Conservation (phyloP, 1,139 yeast species). For the Tardiomyces depauwii region DNA sequence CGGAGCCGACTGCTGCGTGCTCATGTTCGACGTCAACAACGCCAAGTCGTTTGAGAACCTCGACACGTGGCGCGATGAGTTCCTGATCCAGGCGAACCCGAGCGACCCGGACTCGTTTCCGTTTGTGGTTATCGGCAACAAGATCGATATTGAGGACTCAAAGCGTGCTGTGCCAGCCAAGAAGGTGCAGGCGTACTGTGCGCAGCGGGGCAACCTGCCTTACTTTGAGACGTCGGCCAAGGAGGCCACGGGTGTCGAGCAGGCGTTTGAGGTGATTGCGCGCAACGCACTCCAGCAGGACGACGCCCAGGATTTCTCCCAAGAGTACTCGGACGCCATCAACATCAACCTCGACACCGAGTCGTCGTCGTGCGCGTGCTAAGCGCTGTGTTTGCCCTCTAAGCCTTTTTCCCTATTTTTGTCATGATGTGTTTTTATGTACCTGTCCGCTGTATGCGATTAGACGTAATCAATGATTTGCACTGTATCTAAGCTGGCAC, state of each 20-base stretch:
- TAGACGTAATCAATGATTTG: no score
- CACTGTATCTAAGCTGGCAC: no score
- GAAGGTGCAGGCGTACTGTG: conserved; percentile 79
- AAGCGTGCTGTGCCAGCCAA: conserved; percentile 75
- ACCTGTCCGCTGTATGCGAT: no score
- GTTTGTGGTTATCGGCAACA: conserved; percentile 87
- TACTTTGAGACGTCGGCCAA: conserved; percentile 92
- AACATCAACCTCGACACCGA: conserved; percentile 88
- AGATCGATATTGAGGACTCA: conserved; percentile 87
- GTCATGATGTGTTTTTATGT: no score
- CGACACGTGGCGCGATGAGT: conserved; percentile 92
- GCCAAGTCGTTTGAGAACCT: conserved; percentile 85
- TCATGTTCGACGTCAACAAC: conserved; percentile 90
- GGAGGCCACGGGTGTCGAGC: conserved; percentile 87
- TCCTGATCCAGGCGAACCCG: conserved; percentile 84
- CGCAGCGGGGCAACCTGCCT: conserved; percentile 80
- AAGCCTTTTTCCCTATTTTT: no score
- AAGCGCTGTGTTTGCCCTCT: conserved; percentile 5
- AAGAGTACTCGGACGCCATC: conserved; percentile 92
- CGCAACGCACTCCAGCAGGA: conserved; percentile 88
- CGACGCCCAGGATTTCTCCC: conserved; percentile 77
- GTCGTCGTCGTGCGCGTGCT: conserved; percentile 68
- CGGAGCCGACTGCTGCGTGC: conserved; percentile 97
- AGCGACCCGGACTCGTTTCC: conserved; percentile 93
- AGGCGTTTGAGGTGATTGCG: conserved; percentile 93